Conservation (phyloP, 345 rosid species). For the Bruguiera gymnorhiza region DNA sequence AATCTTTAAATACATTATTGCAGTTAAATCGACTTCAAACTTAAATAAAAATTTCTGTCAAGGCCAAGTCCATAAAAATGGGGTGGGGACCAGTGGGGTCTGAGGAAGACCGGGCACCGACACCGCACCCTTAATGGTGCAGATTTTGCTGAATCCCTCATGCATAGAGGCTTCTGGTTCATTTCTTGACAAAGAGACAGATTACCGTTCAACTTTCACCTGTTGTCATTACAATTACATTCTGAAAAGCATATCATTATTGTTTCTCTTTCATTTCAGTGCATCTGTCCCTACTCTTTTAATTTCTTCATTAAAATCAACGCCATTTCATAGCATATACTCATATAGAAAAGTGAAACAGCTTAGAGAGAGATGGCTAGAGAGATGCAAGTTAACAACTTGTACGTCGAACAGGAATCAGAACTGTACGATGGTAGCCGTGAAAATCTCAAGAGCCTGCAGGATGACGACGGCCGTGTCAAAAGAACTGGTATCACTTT, state of each 20-base stretch:
- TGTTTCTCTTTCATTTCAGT: background rate
- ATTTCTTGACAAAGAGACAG: background rate
- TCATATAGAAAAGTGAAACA: background rate
- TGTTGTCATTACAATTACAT: background rate
- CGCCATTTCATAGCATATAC: background rate
- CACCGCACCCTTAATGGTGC: too few species aligned
- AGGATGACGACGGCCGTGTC: background rate
- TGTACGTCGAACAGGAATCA: background rate
- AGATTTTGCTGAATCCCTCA: too few species aligned
- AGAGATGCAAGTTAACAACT: background rate
- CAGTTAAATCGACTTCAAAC: too few species aligned
- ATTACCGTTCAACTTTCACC: background rate
- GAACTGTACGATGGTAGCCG: background rate
- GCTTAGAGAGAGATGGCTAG: background rate
- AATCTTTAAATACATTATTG: too few species aligned
- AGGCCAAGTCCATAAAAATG: too few species aligned
- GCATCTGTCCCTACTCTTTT: background rate
- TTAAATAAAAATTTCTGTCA: too few species aligned
- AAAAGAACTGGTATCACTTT: slow-evolving; percentile 2
- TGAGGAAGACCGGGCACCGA: too few species aligned
- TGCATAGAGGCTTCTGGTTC: background rate
- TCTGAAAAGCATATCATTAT: background rate
- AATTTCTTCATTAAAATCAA: background rate
- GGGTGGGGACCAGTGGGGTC: too few species aligned
- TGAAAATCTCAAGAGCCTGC: background rate